Percentiles rank a stretch among this genome's conserved stretches.
Evolutionary conservation across 164 flowering plant species (phyloP).

Genomic region (Dillenia suffruticosa): DNA sequence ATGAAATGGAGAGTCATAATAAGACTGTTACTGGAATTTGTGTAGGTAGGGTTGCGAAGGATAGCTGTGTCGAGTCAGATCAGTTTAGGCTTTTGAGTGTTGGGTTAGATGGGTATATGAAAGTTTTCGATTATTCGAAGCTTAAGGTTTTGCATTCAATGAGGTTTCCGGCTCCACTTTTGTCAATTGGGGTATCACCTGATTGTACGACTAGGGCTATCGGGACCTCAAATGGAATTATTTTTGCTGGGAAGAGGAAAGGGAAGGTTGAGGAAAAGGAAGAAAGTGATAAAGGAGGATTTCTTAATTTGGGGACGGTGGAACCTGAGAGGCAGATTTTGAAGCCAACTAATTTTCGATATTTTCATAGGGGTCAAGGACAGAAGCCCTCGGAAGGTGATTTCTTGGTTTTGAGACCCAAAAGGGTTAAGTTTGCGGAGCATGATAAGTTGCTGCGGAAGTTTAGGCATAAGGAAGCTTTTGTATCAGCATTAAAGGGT

Average conservation of each 20-base stretch:
- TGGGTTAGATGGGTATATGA: slow-evolving; percentile 83
- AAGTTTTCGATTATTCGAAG: slow-evolving; percentile 75
- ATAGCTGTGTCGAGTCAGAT: slow-evolving; percentile 31
- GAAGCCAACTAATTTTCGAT: slow-evolving; percentile 59
- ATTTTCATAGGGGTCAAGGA: slow-evolving; percentile 69
- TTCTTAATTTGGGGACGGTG: slow-evolving; percentile 16
- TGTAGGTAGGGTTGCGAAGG: slow-evolving; percentile 50
- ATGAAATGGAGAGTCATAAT: slow-evolving; percentile 73
- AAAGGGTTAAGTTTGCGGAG: slow-evolving; percentile 63
- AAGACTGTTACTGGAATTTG: slow-evolving; percentile 90
- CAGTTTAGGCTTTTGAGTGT: slow-evolving; percentile 73
- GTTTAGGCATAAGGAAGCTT: slow-evolving; percentile 84
- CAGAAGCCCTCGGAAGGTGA: slow-evolving; percentile 76
- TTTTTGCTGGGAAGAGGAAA: slow-evolving; percentile 76
- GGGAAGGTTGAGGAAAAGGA: slow-evolving; percentile 17
- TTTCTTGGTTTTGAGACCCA: slow-evolving; percentile 42
- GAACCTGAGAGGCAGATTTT: slow-evolving; percentile 38
- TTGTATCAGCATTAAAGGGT: slow-evolving; percentile 52
- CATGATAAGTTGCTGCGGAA: slow-evolving; percentile 82
- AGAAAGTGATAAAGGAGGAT: slow-evolving; percentile 16
- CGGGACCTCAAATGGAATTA: slow-evolving; percentile 76
- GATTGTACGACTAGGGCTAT: slow-evolving; percentile 57
- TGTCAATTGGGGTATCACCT: slow-evolving; percentile 73
- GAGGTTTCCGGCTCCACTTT: slow-evolving; percentile 75
- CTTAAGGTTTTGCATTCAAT: slow-evolving; percentile 68